Conservation (phyloP, 2,329 filamentous ascomycete species). For the Calonectria hawksworthii region DNA sequence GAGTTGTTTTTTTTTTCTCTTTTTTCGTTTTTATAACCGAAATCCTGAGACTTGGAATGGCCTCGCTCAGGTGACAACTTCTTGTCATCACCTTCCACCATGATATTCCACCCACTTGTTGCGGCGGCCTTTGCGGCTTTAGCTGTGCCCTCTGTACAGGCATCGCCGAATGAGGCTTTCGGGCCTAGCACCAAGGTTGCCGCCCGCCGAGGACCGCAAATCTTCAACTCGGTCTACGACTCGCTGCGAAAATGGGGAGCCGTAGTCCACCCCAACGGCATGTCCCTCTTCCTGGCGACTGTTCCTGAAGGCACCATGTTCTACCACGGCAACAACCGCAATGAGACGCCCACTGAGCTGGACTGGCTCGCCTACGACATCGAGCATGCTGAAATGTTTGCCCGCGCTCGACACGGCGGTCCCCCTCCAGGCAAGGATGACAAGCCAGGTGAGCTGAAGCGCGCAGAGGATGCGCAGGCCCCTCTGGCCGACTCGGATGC, state of each 20-base stretch:
- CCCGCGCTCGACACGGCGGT: conserved; percentile 38
- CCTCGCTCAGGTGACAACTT: neutral
- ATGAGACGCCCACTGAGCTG: conserved; percentile 60
- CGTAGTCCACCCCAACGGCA: conserved; percentile 73
- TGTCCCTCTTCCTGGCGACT: conserved; percentile 70
- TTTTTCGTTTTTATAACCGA: neutral
- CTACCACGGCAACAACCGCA: conserved; percentile 66
- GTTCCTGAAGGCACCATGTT: conserved; percentile 68
- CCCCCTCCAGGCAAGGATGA: neutral
- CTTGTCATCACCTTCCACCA: neutral
- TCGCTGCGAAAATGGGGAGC: conserved; percentile 75
- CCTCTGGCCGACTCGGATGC: neutral
- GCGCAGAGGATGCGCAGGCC: neutral
- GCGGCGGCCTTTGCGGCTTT: conserved; percentile 16
- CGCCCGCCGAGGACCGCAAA: conserved; percentile 52
- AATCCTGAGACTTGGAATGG: neutral
- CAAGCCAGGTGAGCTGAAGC: neutral
- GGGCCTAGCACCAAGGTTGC: conserved; percentile 18
- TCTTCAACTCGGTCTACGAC: conserved; percentile 75
- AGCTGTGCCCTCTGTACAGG: neutral
- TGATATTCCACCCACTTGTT: neutral
- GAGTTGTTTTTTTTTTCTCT: neutral
- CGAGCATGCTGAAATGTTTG: conserved; percentile 72
- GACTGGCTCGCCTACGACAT: conserved; percentile 76
- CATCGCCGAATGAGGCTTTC: neutral